Percentiles rank a stretch among this genome's conserved stretches.
phyloP scores from a whole-genome alignment of 805 yeast species.

The Starmera quercuum region DNA sequence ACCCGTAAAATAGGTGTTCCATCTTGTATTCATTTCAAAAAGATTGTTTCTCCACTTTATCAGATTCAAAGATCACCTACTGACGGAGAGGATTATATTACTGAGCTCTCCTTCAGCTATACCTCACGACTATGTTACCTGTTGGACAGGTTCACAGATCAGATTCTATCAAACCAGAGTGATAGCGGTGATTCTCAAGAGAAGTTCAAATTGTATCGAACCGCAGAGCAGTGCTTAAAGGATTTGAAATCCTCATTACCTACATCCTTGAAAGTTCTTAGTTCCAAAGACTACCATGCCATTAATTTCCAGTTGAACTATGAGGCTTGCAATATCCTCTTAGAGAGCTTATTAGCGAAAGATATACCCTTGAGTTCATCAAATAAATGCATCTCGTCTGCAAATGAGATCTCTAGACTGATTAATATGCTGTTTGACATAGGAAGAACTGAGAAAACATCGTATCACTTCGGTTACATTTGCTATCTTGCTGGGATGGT shows the following conservation, averaged over 20 bases:
- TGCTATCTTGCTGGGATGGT: not conserved
- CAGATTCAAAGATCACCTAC: constrained; percentile 6
- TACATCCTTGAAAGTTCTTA: not conserved
- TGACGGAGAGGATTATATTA: constrained; percentile 4
- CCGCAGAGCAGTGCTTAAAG: constrained; percentile 5
- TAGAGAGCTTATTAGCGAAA: not conserved
- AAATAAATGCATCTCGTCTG: not conserved
- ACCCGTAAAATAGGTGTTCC: constrained; percentile 17
- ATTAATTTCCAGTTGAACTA: not conserved
- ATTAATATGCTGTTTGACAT: not conserved
- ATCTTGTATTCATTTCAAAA: constrained; percentile 20
- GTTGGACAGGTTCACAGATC: constrained; percentile 20
- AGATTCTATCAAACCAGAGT: constrained; percentile 18
- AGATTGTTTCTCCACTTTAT: constrained; percentile 20
- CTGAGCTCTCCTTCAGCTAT: constrained; percentile 15
- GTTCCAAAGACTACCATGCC: not conserved
- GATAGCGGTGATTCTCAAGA: constrained; percentile 22
- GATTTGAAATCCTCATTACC: not conserved
- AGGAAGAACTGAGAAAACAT: not conserved
- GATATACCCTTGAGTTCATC: not conserved
- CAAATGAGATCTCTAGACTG: not conserved
- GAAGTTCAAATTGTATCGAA: constrained; percentile 9
- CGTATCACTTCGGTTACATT: not conserved
- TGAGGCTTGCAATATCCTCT: not conserved
- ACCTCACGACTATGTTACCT: constrained; percentile 19